Base-by-base conservation (phyloP, 495 filamentous ascomycete genomes). In the Lasiosphaeria ovina region DNA sequence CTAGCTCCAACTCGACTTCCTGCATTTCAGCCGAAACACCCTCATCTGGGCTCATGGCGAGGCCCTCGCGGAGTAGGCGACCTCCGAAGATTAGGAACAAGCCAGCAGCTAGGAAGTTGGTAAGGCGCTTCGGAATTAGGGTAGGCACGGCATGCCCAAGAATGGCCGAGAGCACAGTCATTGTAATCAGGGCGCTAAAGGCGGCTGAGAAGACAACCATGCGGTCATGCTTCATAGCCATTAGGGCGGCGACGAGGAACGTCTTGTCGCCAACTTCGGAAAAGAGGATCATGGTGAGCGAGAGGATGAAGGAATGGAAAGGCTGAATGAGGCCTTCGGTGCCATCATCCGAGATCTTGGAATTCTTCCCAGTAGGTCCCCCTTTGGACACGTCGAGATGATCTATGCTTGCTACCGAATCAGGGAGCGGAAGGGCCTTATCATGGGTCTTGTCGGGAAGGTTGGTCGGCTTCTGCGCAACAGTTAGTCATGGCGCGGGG, bases 231-330 rank as follows among this genome's bases (percentile, higher is more conserved):
- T 96, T 91, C 94, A 98, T 98, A 2, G 94, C 94, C 94, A 98
- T 98, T 24, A 98, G 82, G 32, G 94, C 94, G 12, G 94, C 94
- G 48, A 98, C 91, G 45, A 98, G 81, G 77, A 98, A 98, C 0
- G 94, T 98, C 74, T 98, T 98, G 83, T 98, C 94, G 60, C 94
- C 94, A 70, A 98, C 87, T 72, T 98, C 94, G 62, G 94, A 97
- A 66, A 98, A 90, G 57, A 98, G 81, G 62, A 98, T 98, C 94
- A 98, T 98, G 59, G 92, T 91, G 55, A 97, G 85, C 7, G 94
- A 94, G 52, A 97, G 89, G 32, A 93, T 65, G 67, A 94, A 94
- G 9, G 94, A 98, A 73, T 98, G 94, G 56, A 97, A 80, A 0
- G 92, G 90, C 64, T 87, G 89, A 57, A 91, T 89, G 55, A 92